A percentile compares a stretch with the other conserved stretches of the same genome.
These are phyloP conservation scores for Phytopythium montanum DNA, from an alignment of 352 stramenopile species.

Conservation along the genomic window DNA sequence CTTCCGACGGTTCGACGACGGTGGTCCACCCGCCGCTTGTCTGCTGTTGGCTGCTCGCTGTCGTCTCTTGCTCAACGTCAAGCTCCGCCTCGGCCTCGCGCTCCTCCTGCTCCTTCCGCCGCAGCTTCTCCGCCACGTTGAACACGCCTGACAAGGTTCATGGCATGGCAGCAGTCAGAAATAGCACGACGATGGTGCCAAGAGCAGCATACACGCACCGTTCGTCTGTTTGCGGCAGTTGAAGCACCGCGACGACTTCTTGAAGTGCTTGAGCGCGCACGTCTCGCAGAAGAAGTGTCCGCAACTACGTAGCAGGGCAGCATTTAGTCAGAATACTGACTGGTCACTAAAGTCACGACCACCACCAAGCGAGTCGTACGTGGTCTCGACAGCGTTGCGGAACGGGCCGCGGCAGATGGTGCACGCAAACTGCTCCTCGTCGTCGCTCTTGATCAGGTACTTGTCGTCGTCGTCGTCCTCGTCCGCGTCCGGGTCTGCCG, in stretches of 20 bases:
- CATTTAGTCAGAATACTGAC: not conserved
- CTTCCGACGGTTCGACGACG: not conserved
- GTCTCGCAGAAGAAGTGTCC: constrained; percentile 96
- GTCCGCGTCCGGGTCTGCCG: constrained; percentile 32
- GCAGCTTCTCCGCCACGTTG: constrained; percentile 84
- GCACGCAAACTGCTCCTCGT: constrained; percentile 92
- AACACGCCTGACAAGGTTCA: constrained; percentile 56
- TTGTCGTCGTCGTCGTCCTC: constrained; percentile 66
- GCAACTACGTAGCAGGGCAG: constrained; percentile 42
- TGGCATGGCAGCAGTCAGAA: not conserved
- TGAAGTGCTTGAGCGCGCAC: constrained; percentile 88
- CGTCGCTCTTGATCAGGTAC: constrained; percentile 57
- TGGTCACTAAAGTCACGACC: too few relatives aligned
- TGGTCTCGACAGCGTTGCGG: constrained; percentile 92
- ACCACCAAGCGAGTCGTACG: constrained; percentile 17
- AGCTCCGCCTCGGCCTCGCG: constrained; percentile 14
- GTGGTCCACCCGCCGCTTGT: constrained; percentile 4
- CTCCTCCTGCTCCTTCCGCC: constrained; percentile 38
- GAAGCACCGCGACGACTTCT: constrained; percentile 86
- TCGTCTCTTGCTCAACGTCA: too few relatives aligned
- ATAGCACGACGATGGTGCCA: not conserved
- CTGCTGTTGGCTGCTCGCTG: not conserved
- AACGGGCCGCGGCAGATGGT: constrained; percentile 94
- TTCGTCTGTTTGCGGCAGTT: constrained; percentile 95
- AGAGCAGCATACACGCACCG: constrained; percentile 22